These are phyloP conservation scores for Phytophthora podocarpi DNA, from an alignment of 352 stramenopile species.

Conservation along the genomic window DNA sequence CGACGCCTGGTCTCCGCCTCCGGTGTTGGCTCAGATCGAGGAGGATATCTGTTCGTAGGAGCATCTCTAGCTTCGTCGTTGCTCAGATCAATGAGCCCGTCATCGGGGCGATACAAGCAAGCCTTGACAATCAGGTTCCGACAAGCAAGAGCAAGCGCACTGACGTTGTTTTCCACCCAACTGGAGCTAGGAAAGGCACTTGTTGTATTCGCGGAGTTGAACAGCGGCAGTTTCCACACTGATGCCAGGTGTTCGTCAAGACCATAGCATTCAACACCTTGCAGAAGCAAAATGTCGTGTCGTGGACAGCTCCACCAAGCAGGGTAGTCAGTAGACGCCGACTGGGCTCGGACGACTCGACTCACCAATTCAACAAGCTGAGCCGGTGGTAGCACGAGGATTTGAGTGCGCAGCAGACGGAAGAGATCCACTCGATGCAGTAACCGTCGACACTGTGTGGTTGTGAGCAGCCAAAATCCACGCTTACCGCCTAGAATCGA, in stretches of 20 bases:
- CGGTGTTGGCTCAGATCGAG: not conserved
- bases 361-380: slow-evolving; percentile 68
- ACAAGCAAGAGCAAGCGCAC: slow-evolving; percentile 40
- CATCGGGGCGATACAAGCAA: slow-evolving; percentile 10
- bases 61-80: not conserved
- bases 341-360: slow-evolving; percentile 48
- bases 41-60: not conserved
- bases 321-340: slow-evolving; percentile 47
- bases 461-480: slow-evolving; percentile 65
- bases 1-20: slow-evolving; percentile 48
- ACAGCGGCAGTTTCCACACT: slow-evolving; percentile 75
- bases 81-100: slow-evolving; percentile 17
- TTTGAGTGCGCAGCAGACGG: slow-evolving; percentile 65
- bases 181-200: slow-evolving; percentile 54
- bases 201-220: slow-evolving; percentile 47
- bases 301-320: slow-evolving; percentile 77
- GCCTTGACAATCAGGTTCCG: slow-evolving; percentile 41
- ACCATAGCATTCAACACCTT: slow-evolving; percentile 84
- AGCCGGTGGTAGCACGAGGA: slow-evolving; percentile 66
- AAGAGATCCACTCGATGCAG: slow-evolving; percentile 86
- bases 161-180: slow-evolving; percentile 86
- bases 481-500: slow-evolving; percentile 74
- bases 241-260: slow-evolving; percentile 69
- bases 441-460: slow-evolving; percentile 61
- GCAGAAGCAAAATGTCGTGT: slow-evolving; percentile 82